Evolutionary conservation across 305 asterid genomes (phyloP), one percentile per base, ranked within the genome.

Genomic region (Fraxinus angustifolia): DNA sequence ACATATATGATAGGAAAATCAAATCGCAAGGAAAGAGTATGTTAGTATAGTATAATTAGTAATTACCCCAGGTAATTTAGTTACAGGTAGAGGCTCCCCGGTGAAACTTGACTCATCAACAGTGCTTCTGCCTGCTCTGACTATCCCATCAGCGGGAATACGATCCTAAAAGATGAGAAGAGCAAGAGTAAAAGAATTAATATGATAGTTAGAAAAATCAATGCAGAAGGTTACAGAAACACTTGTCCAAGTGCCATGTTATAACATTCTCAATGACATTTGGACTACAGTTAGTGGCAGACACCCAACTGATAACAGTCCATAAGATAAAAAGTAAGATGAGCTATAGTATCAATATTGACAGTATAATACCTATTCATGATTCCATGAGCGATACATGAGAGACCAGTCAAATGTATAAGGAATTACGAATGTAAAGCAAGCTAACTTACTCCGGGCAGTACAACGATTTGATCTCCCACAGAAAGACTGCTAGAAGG

Each of bases 41-140:
- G 81, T 77, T 74, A 77, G 80, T 50, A 80, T 28, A 28, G 79
- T 50, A 80, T 23, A 23, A 23, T 23, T 23, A 23, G 26, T 82
- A 80, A 83, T 90, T 90, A 94, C 99, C 98, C 98, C 99, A 19
- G 98, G 95, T 91, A 94, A 90, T 85, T 96, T 96, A 45, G 97
- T 89, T 80, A 94, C 97, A 19, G 99, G 99, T 62, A 96, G 86
- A 73, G 98, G 98, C 85, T 96, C 99, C 87, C 99, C 99, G 4
- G 98, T 93, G 87, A 96, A 93, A 86, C 97, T 96, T 82, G 99
- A 96, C 90, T 96, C 99, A 7, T 96, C 99, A 75, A 94, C 97
- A 79, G 94, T 91, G 91, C 98, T 96, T 91, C 98, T 90, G 85
- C 99, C 99, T 36, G 89, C 88, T 80, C 79, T 88, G 77, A 96